Evolutionary conservation across 1,139 yeast species (phyloP).

Genomic region (Pichia sp.): DNA sequence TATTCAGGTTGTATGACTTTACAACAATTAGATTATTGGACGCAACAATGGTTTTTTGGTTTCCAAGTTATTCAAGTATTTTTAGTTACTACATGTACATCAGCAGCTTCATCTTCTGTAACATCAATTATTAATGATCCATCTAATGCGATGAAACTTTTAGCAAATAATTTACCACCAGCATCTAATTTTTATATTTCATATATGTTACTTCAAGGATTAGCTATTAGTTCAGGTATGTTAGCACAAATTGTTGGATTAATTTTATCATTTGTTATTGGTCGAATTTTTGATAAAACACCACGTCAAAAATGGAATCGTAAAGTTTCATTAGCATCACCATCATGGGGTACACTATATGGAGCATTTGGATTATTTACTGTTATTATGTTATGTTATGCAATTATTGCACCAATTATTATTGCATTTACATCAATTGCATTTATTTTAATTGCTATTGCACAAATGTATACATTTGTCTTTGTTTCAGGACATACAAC

Average conservation of each 20-base stretch:
- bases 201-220: constrained; percentile 72
- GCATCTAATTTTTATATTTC: constrained; percentile 82
- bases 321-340: constrained; percentile 52
- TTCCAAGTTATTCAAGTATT: constrained; percentile 69
- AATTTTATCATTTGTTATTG: constrained; percentile 62
- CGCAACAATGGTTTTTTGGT: constrained; percentile 70
- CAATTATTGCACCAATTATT: constrained; percentile 76
- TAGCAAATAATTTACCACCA: constrained; percentile 75
- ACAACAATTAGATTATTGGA: constrained; percentile 62
- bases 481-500: constrained; percentile 61
- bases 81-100: constrained; percentile 61
- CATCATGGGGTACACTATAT: constrained; percentile 85
- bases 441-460: constrained; percentile 66
- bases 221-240: constrained; percentile 73
- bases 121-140: constrained; percentile 63
- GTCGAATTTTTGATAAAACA: constrained; percentile 65
- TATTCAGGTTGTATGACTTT: constrained; percentile 59
- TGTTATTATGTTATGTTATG: constrained; percentile 70
- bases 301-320: constrained; percentile 84
- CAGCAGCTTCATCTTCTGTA: constrained; percentile 71
- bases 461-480: constrained; percentile 72
- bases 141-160: constrained; percentile 54
- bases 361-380: constrained; percentile 81
- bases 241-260: constrained; percentile 73
- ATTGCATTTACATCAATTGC: constrained; percentile 65